Conservation (phyloP, 1,284 basidiomycete genomes). For the Moniliella sp. region DNA sequence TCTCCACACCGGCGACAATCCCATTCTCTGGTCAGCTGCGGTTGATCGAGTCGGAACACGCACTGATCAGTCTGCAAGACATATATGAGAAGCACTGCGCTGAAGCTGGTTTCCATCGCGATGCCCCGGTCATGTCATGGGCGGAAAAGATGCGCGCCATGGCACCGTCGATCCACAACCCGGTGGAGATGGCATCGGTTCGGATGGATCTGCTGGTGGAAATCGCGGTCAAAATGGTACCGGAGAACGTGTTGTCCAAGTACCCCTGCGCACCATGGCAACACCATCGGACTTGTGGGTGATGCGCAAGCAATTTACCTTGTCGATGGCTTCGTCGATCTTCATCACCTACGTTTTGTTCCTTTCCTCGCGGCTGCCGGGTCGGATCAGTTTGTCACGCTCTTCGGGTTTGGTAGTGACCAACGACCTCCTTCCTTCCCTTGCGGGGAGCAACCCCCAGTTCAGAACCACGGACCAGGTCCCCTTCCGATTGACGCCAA, state of each 20-base stretch:
- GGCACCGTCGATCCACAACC: constrained; percentile 13
- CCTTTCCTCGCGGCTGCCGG: constrained; percentile 60
- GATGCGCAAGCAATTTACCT: constrained; percentile 86
- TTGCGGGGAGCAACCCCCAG: constrained; percentile 44
- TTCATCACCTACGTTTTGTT: constrained; percentile 83
- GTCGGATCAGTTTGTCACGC: constrained; percentile 68
- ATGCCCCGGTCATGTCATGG: constrained; percentile 47
- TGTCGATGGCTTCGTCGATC: constrained; percentile 64
- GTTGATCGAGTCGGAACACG: constrained; percentile 70
- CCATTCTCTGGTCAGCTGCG: constrained; percentile 66
- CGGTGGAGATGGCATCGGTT: constrained; percentile 46
- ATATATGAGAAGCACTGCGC: constrained; percentile 78
- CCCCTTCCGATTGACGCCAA: constrained; percentile 89
- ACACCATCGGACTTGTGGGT: constrained; percentile 74
- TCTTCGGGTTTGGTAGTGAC: constrained; percentile 34
- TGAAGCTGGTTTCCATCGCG: constrained; percentile 53
- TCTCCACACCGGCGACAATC: constrained; percentile 71
- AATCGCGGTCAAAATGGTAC: constrained; percentile 65
- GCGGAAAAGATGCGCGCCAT: constrained; percentile 30
- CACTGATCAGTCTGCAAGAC: constrained; percentile 74
- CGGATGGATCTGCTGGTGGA: constrained; percentile 81
- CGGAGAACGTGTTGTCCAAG: constrained; percentile 67
- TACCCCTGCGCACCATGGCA: constrained; percentile 70
- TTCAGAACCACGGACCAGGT: constrained; percentile 64
- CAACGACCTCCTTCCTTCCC: constrained; percentile 28